Percentiles rank a stretch among this genome's conserved stretches.
phyloP scores from a whole-genome alignment of 2,329 filamentous ascomycete species.

The Colletotrichum graminicola region DNA sequence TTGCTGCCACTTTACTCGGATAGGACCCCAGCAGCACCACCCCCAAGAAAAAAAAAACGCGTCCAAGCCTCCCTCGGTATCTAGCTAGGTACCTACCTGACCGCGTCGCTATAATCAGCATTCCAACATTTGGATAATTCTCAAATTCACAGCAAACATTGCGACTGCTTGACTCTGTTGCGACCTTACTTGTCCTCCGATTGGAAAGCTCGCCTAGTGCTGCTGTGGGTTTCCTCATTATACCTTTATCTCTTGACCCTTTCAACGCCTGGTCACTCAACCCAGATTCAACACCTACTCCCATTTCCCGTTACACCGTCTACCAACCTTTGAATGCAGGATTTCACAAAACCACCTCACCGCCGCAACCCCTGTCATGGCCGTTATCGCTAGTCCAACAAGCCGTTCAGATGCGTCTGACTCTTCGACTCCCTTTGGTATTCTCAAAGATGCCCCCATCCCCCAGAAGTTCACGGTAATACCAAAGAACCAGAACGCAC shows the following conservation, averaged over 20 bases:
- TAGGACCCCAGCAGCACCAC: slow-evolving; percentile 5
- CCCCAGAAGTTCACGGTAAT: slow-evolving; percentile 50
- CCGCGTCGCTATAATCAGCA: slow-evolving; percentile 10
- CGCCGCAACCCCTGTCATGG: neutral
- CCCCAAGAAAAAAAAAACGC: slow-evolving; percentile 28
- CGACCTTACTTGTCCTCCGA: neutral
- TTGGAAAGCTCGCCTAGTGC: neutral
- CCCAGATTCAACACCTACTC: neutral
- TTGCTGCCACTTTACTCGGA: slow-evolving; percentile 10
- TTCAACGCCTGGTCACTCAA: neutral
- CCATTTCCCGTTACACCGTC: neutral
- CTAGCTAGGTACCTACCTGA: neutral
- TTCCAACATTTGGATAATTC: neutral
- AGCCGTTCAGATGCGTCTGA: slow-evolving; percentile 33
- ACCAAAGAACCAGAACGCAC: slow-evolving; percentile 54
- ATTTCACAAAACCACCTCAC: neutral
- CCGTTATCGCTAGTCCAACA: slow-evolving; percentile 21
- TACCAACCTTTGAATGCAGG: slow-evolving; percentile 15
- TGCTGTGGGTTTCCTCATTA: neutral
- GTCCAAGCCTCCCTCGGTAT: neutral
- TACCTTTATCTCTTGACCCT: neutral
- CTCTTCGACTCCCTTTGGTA: neutral
- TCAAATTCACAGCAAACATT: neutral
- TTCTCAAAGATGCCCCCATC: slow-evolving; percentile 29
- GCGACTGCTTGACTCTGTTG: neutral